Base-by-base conservation (phyloP, 1,139 yeast genomes). In the Yamadazyma buinensis region DNA sequence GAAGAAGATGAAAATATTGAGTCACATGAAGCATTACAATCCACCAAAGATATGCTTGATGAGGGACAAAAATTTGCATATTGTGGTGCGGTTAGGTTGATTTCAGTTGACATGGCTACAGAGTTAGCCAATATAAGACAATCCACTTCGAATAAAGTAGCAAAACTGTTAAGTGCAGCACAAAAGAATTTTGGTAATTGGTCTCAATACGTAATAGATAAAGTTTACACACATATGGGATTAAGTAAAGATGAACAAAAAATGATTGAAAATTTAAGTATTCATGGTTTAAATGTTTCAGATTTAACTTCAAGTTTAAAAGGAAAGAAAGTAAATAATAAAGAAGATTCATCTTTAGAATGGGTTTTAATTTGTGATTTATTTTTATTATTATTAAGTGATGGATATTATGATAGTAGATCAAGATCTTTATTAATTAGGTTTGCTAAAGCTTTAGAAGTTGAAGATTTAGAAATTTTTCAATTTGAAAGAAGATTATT, bases 351-450 rank as follows among this genome's bases (percentile, higher is more conserved):
- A 7, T 49, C 49, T 14, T 74, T 92, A 26, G 77, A 92, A 25
- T 92, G 98, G 98, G 90, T 96, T 0, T 73, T 92, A 7, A 65
- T 92, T 1, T 94, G 98, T 58, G 98, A 94, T 55, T 61, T 94
- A 35, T 88, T 92, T 51, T 63, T 94, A 29, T 71, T 87, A 4
- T 65, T 92, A 3, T 62, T 92, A 15, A 80, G 90, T 34, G 95
- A 90, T 43, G 90, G 96, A 0, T 75, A 80, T 35, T 94, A 88
- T 54, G 99, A 94, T 55, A 65, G 97, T 10, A 72, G 98, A 29
- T 88, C 97, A 4, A 69, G 97, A 40, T 73, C 94, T 0, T 61
- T 92, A 15, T 61, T 94, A 10, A 62, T 84, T 31, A 59, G 64
- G 21, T 88, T 90, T 51, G 92, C 92, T 0, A 52, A 65, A 2